Conservation (phyloP, 371 early-diverging fungal genomes). For the Mortierella sp. region DNA sequence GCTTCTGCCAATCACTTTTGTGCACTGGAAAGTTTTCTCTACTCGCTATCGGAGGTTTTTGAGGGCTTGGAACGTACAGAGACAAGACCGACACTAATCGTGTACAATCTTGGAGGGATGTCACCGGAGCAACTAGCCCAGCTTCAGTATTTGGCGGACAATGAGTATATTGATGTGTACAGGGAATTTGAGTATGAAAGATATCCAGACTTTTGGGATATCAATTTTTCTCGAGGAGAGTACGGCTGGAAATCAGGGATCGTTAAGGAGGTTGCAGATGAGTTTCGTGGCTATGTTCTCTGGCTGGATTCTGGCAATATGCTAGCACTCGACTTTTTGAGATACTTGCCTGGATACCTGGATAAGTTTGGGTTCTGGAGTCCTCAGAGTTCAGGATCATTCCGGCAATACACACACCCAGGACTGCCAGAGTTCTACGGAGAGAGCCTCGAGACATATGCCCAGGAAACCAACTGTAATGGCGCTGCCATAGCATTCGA, state of each 20-base stretch:
- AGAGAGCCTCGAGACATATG: constrained; percentile 56
- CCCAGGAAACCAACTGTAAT: constrained; percentile 67
- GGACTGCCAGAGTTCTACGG: constrained; percentile 69
- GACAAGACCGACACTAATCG: constrained; percentile 54
- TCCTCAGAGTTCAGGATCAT: constrained; percentile 61
- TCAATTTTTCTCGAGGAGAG: constrained; percentile 66
- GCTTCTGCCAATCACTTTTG: constrained; percentile 73
- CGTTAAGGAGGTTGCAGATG: constrained; percentile 62
- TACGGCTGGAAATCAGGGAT: constrained; percentile 78
- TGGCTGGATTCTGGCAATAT: constrained; percentile 75
- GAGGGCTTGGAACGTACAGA: constrained; percentile 45
- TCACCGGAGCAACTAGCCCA: constrained; percentile 42
- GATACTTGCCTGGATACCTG: constrained; percentile 58
- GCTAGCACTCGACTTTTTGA: constrained; percentile 64
- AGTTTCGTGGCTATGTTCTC: constrained; percentile 61
- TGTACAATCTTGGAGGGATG: constrained; percentile 62
- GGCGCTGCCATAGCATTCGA: constrained; percentile 73
- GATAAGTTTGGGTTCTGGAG: constrained; percentile 66
- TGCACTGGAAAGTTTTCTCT: constrained; percentile 68
- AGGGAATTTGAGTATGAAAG: constrained; percentile 61
- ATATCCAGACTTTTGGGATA: constrained; percentile 74
- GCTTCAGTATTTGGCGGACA: constrained; percentile 45
- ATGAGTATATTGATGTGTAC: constrained; percentile 59
- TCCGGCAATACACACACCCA: constrained; percentile 66
- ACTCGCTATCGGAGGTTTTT: constrained; percentile 58